These are phyloP conservation scores for Flaveria brownii DNA, from an alignment of 129 eudicot genomes.

Conservation along the genomic window DNA sequence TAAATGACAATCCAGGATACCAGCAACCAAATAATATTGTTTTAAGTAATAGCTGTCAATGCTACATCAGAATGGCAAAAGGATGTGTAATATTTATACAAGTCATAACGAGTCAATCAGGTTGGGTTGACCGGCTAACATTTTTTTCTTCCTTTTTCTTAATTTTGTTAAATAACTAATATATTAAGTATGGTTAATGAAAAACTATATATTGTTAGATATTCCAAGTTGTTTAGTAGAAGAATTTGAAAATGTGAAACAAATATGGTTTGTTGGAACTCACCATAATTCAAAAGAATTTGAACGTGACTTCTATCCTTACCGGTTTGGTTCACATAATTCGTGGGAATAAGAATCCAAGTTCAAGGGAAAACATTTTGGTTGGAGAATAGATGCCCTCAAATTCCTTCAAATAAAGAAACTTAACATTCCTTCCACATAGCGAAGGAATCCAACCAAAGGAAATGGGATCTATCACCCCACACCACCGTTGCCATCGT, in stretches of 20 bases:
- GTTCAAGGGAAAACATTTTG: not conserved
- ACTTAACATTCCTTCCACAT: not conserved
- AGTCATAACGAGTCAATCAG: not conserved
- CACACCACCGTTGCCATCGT: not conserved
- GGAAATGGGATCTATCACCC: not conserved
- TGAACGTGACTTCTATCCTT: not conserved
- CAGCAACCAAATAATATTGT: slow-evolving; percentile 7
- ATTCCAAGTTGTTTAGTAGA: not conserved
- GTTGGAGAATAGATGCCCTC: slow-evolving; percentile 3
- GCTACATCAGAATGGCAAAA: slow-evolving; percentile 19
- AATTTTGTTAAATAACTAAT: not conserved
- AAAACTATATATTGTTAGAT: not conserved
- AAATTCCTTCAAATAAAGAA: not conserved
- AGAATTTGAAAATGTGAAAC: not conserved
- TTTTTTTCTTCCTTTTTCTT: not conserved
- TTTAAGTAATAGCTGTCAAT: slow-evolving; percentile 1
- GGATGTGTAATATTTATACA: not conserved
- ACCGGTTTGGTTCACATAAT: not conserved
- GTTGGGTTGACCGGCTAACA: slow-evolving; percentile 1
- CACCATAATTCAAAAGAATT: not conserved
- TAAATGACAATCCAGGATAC: slow-evolving; percentile 1
- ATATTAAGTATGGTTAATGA: not conserved
- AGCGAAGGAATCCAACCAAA: not conserved
- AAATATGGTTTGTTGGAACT: not conserved
- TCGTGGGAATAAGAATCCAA: not conserved